These are phyloP conservation scores for Lactarius akahatsu DNA, from an alignment of 768 basidiomycete genomes.

Conservation along the genomic window DNA sequence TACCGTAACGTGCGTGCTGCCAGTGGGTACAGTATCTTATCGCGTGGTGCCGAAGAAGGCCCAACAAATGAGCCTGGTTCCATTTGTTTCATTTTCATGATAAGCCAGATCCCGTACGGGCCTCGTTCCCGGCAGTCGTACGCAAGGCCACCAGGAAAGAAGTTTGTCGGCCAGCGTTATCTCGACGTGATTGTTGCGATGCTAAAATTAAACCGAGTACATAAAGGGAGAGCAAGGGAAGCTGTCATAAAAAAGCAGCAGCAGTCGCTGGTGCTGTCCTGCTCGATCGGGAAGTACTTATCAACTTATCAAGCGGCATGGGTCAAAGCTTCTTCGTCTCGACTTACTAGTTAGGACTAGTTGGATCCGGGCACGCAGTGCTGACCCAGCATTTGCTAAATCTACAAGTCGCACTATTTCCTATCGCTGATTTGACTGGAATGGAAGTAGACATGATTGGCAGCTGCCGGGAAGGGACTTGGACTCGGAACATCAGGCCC, in stretches of 20 bases:
- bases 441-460: neutral
- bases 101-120: neutral
- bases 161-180: neutral
- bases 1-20: neutral
- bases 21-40: neutral
- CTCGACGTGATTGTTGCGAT: neutral
- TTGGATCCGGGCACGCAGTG: neutral
- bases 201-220: neutral
- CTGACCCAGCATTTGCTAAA: neutral
- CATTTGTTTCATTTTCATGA: neutral
- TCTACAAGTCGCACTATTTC: neutral
- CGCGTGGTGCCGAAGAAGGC: neutral
- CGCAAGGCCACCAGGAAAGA: neutral
- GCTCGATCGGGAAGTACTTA: neutral
- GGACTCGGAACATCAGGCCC: neutral
- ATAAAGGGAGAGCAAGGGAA: neutral
- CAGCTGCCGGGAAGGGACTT: neutral
- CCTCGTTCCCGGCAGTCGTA: neutral
- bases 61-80: neutral
- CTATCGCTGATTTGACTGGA: slow-evolving; percentile 1
- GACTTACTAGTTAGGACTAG: neutral
- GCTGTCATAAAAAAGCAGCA: neutral
- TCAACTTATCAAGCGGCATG: too few relatives aligned
- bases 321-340: neutral
- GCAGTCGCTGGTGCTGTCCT: neutral